Evolutionary conservation across 495 filamentous ascomycete species (phyloP), one percentile per base, ranked within the genome.

Genomic region (Xylaria scruposa): DNA sequence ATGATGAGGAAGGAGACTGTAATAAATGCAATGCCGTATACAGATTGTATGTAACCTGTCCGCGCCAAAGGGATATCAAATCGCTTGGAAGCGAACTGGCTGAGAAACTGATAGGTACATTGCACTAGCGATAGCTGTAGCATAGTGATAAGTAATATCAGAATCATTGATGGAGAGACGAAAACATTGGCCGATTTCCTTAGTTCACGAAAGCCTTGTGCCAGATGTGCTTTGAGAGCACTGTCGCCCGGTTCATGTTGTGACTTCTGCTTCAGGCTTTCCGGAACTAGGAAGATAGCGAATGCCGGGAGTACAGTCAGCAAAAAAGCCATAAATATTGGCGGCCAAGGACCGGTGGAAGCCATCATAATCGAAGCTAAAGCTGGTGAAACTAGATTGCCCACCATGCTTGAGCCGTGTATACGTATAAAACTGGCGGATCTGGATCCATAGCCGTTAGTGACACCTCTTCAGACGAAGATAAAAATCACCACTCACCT

Each of bases 361-460:
- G 81, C 73, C 90, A 91, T 91, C 46, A 91, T 76, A 73, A 81
- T 82, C 3, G 88, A 87, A 19, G 86, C 84, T 2, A 89, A 60
- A 8, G 88, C 83, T 21, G 85, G 88, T 0, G 85, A 85, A 12
- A 87, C 51, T 38, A 78, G 83, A 56, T 87, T 86, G n/a, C 84
- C 86, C 1, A 83, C 78, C 77, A 91, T 82, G 1, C 81, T 77
- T 73, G 54, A 79, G 79, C 66, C 85, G 80, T 68, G 80, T 79
- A 86, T 80, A 44, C 81, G 85, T 72, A 90, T 85, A 75, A 90
- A 91, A 12, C 84, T 80, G 12, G 79, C 77, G 1, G 88, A 81
- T 75, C 86, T 56, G 36, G 19, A 59, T 33, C 46, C 31, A 26
- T 42, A 59, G 21, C 19, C 12, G 19, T 17, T 49, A 51, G 13